Base-by-base conservation (phyloP, 805 yeast genomes). In the Lipomyces yamanashiensis region DNA sequence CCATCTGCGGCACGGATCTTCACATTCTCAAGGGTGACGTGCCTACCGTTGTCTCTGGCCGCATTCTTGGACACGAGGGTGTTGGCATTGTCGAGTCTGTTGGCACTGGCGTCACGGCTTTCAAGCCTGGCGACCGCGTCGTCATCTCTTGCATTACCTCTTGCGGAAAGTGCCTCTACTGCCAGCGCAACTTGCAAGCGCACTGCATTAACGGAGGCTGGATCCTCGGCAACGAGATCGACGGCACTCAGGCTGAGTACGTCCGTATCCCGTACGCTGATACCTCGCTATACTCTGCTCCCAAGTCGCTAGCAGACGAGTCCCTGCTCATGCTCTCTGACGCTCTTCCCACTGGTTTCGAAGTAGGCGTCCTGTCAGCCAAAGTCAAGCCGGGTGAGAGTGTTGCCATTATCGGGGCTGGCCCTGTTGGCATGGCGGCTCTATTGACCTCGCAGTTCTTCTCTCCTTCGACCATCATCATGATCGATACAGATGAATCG, bases 161-260 rank as follows among this genome's bases (percentile, higher is more conserved):
- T 64, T 85, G 88, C 72, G 88, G 88, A 0, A 74, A 76, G 45
- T 85, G 88, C 71, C 83, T 83, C 82, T 85, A 82, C 67, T 85
- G 88, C 70, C 70, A 54, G 34, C 55, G 60, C 52, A 77, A 60
- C 80, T 52, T 63, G 50, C 64, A 56, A 41, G 62, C 60, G 7
- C 66, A 58, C 45, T 67, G 70, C 40, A 54, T 58, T 19, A 45
- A 47, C 49, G 70, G 70, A 47, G 86, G 84, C 0, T 74, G 67
- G 67, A 45, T 45, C 17, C 59, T 63, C 59, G 67, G 67, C 55
- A 63, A 63, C 43, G 59, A 55, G 21, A 56, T 84, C 34, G 82
- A 84, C 66, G 88, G 88, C 2, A 86, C 85, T 0, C 88, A 85
- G 69, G 87, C 88, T 1, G 87, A 85, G 71, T 85, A 79, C 68